A percentile compares a stretch with the other conserved stretches of the same genome.
Conservation (phyloP, 169 alveolate species). For the Cryptosporidium bovis region DNA sequence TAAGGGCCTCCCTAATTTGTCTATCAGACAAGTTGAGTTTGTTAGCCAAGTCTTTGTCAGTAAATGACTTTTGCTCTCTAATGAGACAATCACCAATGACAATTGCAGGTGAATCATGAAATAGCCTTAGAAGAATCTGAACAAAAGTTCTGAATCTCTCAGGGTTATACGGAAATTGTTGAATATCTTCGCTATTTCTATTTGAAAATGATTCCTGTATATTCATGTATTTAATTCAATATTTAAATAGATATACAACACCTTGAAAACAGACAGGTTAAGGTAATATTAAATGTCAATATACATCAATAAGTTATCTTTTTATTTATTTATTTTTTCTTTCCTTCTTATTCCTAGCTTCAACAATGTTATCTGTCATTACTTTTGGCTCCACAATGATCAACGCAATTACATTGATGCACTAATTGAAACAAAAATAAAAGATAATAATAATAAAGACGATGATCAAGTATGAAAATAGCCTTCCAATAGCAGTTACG, state of each 20-base stretch:
- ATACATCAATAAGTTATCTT: no score
- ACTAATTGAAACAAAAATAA: no score
- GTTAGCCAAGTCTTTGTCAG: slow-evolving; percentile 61
- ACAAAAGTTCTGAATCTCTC: slow-evolving; percentile 61
- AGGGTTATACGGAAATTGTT: slow-evolving; percentile 55
- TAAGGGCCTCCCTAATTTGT: slow-evolving; percentile 66
- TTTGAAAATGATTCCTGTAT: slow-evolving; percentile 16
- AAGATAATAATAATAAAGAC: no score
- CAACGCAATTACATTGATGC: no score
- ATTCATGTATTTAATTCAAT: slow-evolving; percentile 14
- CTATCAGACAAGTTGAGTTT: slow-evolving; percentile 57
- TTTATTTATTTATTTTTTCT: background rate
- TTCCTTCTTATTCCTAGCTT: background rate
- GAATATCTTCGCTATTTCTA: slow-evolving; percentile 19
- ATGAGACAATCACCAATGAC: slow-evolving; percentile 67
- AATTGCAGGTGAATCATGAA: slow-evolving; percentile 66
- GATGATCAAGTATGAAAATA: no score
- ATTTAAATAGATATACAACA: background rate
- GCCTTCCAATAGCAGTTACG: no score
- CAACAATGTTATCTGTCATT: background rate
- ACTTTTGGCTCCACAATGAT: background rate
- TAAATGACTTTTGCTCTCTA: slow-evolving; percentile 60
- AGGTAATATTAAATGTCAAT: no score
- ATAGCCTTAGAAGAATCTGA: slow-evolving; percentile 38
- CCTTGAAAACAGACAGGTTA: no score